Percentiles rank a stretch among this genome's conserved stretches.
phyloP scores from a whole-genome alignment of 1,284 basidiomycete species.

The Tetrapyrgos nigripes region DNA sequence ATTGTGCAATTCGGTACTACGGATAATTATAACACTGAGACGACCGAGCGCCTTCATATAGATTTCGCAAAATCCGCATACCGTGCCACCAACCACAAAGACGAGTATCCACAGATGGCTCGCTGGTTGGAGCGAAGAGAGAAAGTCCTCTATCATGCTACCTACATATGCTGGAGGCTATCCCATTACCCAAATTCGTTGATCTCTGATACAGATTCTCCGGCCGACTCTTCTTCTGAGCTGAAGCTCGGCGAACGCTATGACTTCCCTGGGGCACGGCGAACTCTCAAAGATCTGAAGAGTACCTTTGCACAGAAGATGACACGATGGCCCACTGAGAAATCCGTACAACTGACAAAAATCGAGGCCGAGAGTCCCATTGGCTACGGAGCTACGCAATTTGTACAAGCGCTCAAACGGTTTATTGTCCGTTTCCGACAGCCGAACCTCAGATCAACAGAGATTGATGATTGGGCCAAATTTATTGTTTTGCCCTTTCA shows the following conservation, averaged over 20 bases:
- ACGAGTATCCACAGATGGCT: constrained; percentile 40
- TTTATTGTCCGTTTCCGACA: neutral
- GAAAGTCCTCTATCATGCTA: constrained; percentile 15
- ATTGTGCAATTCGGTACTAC: constrained; percentile 16
- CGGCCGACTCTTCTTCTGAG: neutral
- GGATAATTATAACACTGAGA: constrained; percentile 17
- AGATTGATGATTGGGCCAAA: neutral
- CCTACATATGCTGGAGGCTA: constrained; percentile 23
- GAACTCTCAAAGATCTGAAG: neutral
- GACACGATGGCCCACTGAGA: neutral
- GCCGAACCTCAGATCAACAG: neutral
- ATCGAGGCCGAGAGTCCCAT: neutral
- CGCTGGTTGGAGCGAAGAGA: constrained; percentile 25
- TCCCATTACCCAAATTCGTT: neutral
- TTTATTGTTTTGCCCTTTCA: neutral
- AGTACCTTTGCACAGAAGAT: neutral
- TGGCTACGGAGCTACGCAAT: neutral
- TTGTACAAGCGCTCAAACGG: neutral
- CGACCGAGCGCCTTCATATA: constrained; percentile 30
- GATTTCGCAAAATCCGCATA: constrained; percentile 35
- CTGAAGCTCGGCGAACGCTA: neutral
- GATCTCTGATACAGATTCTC: neutral
- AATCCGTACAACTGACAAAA: neutral
- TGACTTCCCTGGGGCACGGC: constrained; percentile 1
- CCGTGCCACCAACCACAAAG: constrained; percentile 27